Evolutionary conservation across 208 protist species (phyloP).

Genomic region (Trypanosoma melophagium): DNA sequence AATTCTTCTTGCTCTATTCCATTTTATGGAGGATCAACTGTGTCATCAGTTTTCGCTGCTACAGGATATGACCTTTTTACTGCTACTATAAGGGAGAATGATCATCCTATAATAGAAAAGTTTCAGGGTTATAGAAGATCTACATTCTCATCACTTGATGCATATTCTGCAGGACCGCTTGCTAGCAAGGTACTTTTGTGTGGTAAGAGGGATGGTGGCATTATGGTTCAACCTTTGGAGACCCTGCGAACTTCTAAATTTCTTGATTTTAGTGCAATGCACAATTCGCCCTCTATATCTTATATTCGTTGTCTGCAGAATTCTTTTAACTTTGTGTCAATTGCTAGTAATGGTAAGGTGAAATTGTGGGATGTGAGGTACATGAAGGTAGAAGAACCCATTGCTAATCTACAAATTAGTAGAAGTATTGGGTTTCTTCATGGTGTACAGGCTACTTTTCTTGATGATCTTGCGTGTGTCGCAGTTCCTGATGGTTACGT

Average conservation of each 20-base stretch:
- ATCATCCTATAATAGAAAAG: not conserved
- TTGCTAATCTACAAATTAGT: slow-evolving; percentile 28
- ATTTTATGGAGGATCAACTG: not conserved
- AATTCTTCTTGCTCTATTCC: slow-evolving; percentile 7
- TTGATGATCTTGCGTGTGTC: slow-evolving; percentile 32
- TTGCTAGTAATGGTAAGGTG: slow-evolving; percentile 44
- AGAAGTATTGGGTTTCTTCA: slow-evolving; percentile 21
- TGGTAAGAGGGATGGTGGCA: slow-evolving; percentile 62
- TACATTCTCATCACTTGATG: slow-evolving; percentile 21
- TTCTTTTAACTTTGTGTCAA: slow-evolving; percentile 54
- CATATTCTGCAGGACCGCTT: slow-evolving; percentile 20
- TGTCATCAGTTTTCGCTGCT: slow-evolving; percentile 6
- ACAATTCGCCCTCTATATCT: slow-evolving; percentile 35
- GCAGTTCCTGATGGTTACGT: slow-evolving; percentile 25
- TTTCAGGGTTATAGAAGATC: slow-evolving; percentile 16
- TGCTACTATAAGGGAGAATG: slow-evolving; percentile 1
- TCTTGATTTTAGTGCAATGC: slow-evolving; percentile 35
- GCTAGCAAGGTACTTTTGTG: slow-evolving; percentile 24
- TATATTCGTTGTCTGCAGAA: slow-evolving; percentile 34
- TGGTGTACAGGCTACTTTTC: slow-evolving; percentile 28
- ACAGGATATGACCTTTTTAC: slow-evolving; percentile 12
- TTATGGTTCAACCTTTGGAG: slow-evolving; percentile 31
- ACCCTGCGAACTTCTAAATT: not conserved
- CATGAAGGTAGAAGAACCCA: slow-evolving; percentile 37
- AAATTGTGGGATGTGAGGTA: slow-evolving; percentile 72